phyloP scores from a whole-genome alignment of 192 early-diverging fungal species.

The Coemansia sp. region DNA sequence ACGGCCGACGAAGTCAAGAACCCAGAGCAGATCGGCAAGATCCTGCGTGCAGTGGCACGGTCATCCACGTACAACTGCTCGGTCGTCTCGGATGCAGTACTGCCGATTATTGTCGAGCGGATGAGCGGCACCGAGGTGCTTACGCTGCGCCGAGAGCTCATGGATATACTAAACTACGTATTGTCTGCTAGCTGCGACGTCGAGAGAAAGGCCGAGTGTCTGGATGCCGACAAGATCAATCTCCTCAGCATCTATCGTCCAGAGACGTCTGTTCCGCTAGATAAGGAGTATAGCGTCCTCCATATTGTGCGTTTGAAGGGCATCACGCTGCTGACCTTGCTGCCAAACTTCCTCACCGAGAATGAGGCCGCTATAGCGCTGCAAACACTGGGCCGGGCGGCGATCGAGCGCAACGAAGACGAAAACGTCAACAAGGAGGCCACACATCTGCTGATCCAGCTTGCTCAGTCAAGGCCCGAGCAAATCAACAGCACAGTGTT shows the following conservation, averaged over 20 bases:
- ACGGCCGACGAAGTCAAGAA: constrained; percentile 68
- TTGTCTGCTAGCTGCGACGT: constrained; percentile 66
- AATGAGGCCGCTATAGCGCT: constrained; percentile 59
- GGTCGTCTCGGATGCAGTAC: constrained; percentile 61
- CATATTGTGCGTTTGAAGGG: constrained; percentile 74
- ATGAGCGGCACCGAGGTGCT: constrained; percentile 60
- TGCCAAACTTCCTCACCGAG: constrained; percentile 59
- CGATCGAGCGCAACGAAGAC: constrained; percentile 52
- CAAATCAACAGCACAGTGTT: constrained; percentile 29
- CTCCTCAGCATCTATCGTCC: constrained; percentile 73
- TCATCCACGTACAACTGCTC: constrained; percentile 54
- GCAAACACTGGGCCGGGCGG: constrained; percentile 41
- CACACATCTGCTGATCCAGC: constrained; percentile 49
- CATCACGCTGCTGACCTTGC: constrained; percentile 65
- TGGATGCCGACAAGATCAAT: constrained; percentile 75
- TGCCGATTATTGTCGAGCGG: constrained; percentile 67
- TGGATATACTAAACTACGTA: constrained; percentile 74
- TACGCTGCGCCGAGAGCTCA: constrained; percentile 56
- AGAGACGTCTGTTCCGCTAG: constrained; percentile 61
- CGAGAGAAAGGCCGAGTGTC: constrained; percentile 46
- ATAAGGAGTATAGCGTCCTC: constrained; percentile 76
- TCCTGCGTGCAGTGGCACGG: constrained; percentile 63
- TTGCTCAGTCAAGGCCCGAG: constrained; percentile 43
- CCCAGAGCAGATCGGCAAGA: constrained; percentile 65
- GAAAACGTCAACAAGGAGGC: constrained; percentile 57